Base-by-base conservation (phyloP, 2,329 filamentous ascomycete species). In the Nothophoma quercina region DNA sequence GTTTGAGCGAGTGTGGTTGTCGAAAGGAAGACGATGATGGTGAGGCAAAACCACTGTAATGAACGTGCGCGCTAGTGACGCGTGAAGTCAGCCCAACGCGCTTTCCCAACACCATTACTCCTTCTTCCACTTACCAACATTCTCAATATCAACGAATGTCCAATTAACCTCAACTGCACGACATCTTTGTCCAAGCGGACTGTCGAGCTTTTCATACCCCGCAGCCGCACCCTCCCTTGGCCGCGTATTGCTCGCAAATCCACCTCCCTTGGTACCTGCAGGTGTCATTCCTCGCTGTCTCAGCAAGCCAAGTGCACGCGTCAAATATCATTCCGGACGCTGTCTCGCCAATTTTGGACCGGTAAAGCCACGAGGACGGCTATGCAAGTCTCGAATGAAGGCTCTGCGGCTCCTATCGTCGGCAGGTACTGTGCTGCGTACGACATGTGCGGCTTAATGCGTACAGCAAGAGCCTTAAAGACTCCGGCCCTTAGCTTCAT, bases 221-320 rank as follows among this genome's bases (percentile, higher is more conserved):
- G 18, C 32, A 30, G 25, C 28, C 19, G 35, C 23, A 28, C 40
- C 38, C 40, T 58, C 56, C 56, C 56, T 58, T 58, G 43, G 52
- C 43, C 33, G 26, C 44, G 52, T 22, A 44, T 34, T 23, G 25
- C 29, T 45, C 25, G 21, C 22, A 25, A 12, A 28, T 25, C 30
- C 34, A 18, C n/a, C 56, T 52, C 47, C 56, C 56, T 58, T 58
- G 56, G 48, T 38, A 36, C 39, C 48, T 43, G 28, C 40, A 33
- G 38, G 44, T 58, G 51, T 56, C 56, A 56, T 56, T 59, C 52
- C 52, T 48, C 52, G 18, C 49, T 43, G 44, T 35, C 40, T 52
- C 41, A 42, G 45, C 43, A 42, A 23, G 26, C 41, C 29, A 41
- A 18, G 43, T 22, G 36, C 48, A 56, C 45, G 45, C 43, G 41